phyloP scores from a whole-genome alignment of 208 protist species.

The Kentomonas sorsogonicus region DNA sequence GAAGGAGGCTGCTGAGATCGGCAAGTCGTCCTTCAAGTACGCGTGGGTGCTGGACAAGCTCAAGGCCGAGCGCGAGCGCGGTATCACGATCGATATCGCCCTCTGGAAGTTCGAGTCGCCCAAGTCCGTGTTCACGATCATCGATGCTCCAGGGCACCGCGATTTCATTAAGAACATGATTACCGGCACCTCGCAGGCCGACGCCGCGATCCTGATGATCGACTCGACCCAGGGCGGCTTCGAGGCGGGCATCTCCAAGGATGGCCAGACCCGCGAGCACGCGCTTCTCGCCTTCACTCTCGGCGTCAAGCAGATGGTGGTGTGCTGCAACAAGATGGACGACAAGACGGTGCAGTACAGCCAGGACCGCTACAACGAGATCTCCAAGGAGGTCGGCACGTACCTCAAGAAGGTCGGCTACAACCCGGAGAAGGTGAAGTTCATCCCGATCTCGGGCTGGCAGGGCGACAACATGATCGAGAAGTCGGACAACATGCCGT shows the following conservation, averaged over 20 bases:
- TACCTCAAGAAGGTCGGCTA: conserved; percentile 91
- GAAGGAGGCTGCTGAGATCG: conserved; percentile 84
- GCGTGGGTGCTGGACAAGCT: conserved; percentile 90
- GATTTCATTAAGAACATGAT: conserved; percentile 95
- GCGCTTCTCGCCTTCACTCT: conserved; percentile 82
- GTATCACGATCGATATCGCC: conserved; percentile 92
- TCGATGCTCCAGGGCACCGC: conserved; percentile 92
- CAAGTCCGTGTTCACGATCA: conserved; percentile 88
- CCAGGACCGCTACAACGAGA: conserved; percentile 87
- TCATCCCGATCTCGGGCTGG: conserved; percentile 95
- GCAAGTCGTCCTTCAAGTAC: conserved; percentile 92
- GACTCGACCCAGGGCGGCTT: conserved; percentile 82
- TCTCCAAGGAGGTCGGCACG: conserved; percentile 55
- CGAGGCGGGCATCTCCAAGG: conserved; percentile 90
- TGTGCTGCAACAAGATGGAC: conserved; percentile 88
- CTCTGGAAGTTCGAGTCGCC: conserved; percentile 88
- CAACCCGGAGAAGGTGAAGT: conserved; percentile 87
- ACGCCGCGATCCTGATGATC: conserved; percentile 84
- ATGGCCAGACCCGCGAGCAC: conserved; percentile 91
- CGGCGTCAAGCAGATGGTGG: conserved; percentile 88
- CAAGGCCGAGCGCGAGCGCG: conserved; percentile 89
- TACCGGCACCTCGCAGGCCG: conserved; percentile 87
- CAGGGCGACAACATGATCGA: conserved; percentile 93
- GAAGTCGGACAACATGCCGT: conserved; percentile 87
- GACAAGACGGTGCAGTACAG: conserved; percentile 84